Conservation (phyloP, 1,139 yeast species). For the Protomyces macrosporus region DNA sequence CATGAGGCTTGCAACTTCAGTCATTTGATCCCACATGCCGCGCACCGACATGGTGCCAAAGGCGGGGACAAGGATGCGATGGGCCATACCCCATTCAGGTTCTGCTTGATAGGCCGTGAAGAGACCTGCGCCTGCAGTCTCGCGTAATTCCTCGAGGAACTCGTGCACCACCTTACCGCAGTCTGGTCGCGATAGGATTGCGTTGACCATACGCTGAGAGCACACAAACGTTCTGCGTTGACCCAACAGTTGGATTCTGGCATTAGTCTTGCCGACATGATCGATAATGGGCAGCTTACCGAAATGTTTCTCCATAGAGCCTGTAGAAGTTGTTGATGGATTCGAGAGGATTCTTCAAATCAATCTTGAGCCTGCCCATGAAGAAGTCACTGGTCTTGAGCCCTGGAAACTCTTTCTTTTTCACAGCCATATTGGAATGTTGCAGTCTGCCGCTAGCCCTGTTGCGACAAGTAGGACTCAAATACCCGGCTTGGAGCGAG, state of each 20-base stretch:
- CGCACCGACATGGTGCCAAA: constrained; percentile 25
- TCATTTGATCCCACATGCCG: constrained; percentile 24
- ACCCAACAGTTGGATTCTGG: background rate
- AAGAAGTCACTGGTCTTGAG: background rate
- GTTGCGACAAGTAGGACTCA: too few species aligned
- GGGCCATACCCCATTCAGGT: constrained; percentile 28
- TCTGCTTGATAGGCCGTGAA: constrained; percentile 18
- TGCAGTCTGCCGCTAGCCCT: background rate
- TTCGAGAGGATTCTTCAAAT: background rate
- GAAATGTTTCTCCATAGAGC: background rate
- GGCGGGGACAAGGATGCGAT: constrained; percentile 24
- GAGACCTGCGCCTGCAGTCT: constrained; percentile 9
- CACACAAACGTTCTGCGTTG: background rate
- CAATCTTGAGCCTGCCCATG: background rate
- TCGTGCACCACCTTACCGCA: constrained; percentile 5
- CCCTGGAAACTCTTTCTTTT: background rate
- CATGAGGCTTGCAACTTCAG: constrained; percentile 18
- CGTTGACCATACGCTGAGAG: constrained; percentile 4
- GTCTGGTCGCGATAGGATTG: constrained; percentile 11
- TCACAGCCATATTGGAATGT: background rate
- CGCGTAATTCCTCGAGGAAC: constrained; percentile 9
- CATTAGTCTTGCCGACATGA: background rate
- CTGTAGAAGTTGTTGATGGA: background rate
- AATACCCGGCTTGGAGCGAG: too few species aligned
- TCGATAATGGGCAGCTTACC: background rate